Evolutionary conservation across 257 asterid species (phyloP), one percentile per base, ranked within the genome.

Genomic region (Agastache rugosa): DNA sequence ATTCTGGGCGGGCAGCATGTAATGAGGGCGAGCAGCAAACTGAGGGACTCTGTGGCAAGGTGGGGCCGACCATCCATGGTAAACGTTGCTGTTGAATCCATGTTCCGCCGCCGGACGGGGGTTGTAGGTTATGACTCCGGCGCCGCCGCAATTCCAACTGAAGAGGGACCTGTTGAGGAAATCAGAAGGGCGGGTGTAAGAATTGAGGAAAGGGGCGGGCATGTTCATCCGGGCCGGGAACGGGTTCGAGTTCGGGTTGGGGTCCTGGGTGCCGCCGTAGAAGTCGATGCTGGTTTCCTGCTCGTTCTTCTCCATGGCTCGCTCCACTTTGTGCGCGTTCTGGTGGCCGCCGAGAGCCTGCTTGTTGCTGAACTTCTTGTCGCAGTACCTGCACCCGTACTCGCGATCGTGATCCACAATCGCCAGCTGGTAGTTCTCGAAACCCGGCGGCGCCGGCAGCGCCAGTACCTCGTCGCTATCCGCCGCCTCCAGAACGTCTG

Each of bases 291-390:
- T 16, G 39, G 2, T 7, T 0, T 74, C 78, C 6, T 37, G 66
- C 35, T 3, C 14, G 1, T 25, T 51, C 10, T 53, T 74, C 64
- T 51, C 72, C 22, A 74, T 2, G 1, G 47, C 2, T 8, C 78
- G 31, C 66, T 74, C 66, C 35, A 74, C 42, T 14, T 74, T 74
- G 72, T 74, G 78, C 2, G 72, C 72, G 10, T 74, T 74, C 8
- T 74, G 78, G 47, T 74, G 78, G 29, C 77, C 78, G 2, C 78
- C 72, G 3, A 74, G 27, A 0, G 72, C 72, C 64, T 74, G 78
- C 15, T 64, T 74, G 58, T 64, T 74, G 34, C 47, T 63, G 19
- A 74, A 74, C 19, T 3, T 74, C 34, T 74, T 74, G 2, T 37
- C 11, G 35, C 78, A 74, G 66, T 51, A 74, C 0, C 29, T 5